A percentile compares a stretch with the other conserved stretches of the same genome.
These are phyloP conservation scores for Nemophila menziesii DNA, from an alignment of 257 asterid genomes.

Conservation along the genomic window DNA sequence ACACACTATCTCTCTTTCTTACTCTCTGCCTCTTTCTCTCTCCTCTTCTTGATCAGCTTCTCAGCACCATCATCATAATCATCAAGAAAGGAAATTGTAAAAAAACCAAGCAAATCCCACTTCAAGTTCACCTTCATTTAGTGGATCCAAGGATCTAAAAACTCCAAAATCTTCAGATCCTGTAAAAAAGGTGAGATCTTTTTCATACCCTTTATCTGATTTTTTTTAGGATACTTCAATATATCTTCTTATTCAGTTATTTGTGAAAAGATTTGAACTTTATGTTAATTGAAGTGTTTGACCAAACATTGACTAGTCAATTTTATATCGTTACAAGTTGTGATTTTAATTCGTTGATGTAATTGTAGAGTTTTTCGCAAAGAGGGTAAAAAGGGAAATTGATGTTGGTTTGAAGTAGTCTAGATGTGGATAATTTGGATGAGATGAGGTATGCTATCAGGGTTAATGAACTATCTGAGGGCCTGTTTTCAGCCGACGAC, in stretches of 20 bases:
- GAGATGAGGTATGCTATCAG: constrained; percentile 72
- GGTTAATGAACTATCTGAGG: constrained; percentile 46
- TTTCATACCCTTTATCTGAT: not conserved
- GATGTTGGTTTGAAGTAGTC: not conserved
- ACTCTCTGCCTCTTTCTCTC: constrained; percentile 17
- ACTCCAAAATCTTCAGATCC: constrained; percentile 47
- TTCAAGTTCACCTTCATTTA: constrained; percentile 25
- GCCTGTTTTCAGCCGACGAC: constrained; percentile 55
- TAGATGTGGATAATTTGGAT: constrained; percentile 43
- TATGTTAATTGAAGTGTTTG: constrained; percentile 44
- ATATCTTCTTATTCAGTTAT: constrained; percentile 2
- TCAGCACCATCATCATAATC: constrained; percentile 21
- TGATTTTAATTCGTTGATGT: constrained; percentile 7
- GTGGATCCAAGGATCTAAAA: constrained; percentile 67
- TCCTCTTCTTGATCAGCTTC: not conserved
- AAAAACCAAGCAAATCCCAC: constrained; percentile 14
- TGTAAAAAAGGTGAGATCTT: constrained; percentile 30
- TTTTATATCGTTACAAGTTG: constrained; percentile 13
- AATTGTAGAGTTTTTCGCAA: not conserved
- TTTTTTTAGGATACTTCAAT: constrained; percentile 4
- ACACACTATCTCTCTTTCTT: constrained; percentile 9
- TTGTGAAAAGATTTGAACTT: constrained; percentile 22
- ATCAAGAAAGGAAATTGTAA: constrained; percentile 5
- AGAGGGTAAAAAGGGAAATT: not conserved
- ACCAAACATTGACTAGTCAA: constrained; percentile 20